Evolutionary conservation across 179 eudicot genomes (phyloP).

Genomic region (Amaranthus tricolor): DNA sequence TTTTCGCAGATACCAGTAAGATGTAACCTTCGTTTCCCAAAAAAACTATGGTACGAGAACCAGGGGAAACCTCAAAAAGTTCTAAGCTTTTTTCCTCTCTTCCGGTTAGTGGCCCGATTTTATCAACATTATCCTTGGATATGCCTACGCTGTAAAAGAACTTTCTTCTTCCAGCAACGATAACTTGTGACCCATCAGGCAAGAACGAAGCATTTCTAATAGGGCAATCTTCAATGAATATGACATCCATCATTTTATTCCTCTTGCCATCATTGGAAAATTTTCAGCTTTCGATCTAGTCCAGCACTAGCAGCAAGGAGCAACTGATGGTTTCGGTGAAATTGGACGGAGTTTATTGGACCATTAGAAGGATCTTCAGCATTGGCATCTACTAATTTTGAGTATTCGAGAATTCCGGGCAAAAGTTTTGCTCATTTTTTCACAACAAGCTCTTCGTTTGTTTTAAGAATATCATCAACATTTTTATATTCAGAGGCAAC

Average conservation of each 20-base stretch:
- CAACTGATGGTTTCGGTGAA: constrained; percentile 84
- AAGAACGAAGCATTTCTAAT: constrained; percentile 67
- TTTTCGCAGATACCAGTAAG: constrained; percentile 71
- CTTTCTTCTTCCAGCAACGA: constrained; percentile 76
- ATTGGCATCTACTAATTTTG: constrained; percentile 73
- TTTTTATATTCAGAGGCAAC: constrained; percentile 34
- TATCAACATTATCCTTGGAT: constrained; percentile 63
- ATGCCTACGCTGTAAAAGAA: constrained; percentile 78
- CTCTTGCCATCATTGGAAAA: constrained; percentile 91
- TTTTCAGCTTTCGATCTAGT: constrained; percentile 59
- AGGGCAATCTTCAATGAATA: constrained; percentile 78
- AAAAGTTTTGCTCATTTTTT: constrained; percentile 54
- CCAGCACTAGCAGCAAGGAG: constrained; percentile 85
- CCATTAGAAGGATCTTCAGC: constrained; percentile 56
- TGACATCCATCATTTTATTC: constrained; percentile 63
- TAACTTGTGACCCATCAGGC: constrained; percentile 86
- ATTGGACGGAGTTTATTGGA: constrained; percentile 68
- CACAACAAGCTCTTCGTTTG: constrained; percentile 72
- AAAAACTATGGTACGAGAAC: constrained; percentile 81
- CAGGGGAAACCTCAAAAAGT: constrained; percentile 81
- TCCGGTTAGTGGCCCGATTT: constrained; percentile 75
- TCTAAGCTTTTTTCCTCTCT: constrained; percentile 93
- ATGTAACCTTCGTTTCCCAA: constrained; percentile 88
- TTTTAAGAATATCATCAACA: constrained; percentile 51
- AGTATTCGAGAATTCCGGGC: constrained; percentile 71